Percentiles rank a stretch among this genome's conserved stretches.
Evolutionary conservation across 371 early-diverging fungal species (phyloP).

Genomic region (Zopfochytrium polystomum): DNA sequence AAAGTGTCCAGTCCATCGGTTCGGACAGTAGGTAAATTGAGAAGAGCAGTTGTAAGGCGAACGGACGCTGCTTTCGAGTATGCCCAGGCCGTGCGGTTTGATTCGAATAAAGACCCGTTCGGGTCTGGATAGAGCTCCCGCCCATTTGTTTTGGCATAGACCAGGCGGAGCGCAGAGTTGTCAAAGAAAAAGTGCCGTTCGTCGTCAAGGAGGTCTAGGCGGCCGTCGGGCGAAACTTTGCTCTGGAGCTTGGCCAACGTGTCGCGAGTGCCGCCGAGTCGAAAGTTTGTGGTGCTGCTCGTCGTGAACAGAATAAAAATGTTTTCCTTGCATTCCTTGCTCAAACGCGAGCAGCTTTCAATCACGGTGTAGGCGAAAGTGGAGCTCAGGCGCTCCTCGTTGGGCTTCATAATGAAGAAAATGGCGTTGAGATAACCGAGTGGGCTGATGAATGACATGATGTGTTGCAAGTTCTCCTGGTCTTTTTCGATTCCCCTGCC

Average conservation of each 20-base stretch:
- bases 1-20: not conserved
- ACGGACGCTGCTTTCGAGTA: not conserved
- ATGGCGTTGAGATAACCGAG: not conserved
- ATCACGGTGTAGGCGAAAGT: constrained; percentile 1
- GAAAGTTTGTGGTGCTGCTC: constrained; percentile 7
- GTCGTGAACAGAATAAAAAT: constrained; percentile 2
- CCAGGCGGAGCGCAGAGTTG: constrained; percentile 5
- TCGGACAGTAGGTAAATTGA: not conserved
- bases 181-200: constrained; percentile 4
- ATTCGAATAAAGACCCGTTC: not conserved
- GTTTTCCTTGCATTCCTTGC: not conserved
- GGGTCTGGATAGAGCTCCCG: not conserved
- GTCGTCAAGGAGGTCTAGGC: not conserved
- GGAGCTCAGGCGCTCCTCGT: constrained; percentile 3
- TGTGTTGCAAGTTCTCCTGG: not conserved
- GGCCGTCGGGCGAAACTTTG: not conserved
- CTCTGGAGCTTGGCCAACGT: not conserved
- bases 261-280: not conserved
- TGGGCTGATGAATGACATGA: not conserved
- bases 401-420: constrained; percentile 10
- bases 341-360: not conserved
- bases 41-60: not conserved
- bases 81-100: constrained; percentile 1
- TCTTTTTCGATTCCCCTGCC: constrained; percentile 1
- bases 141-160: not conserved